Base-by-base conservation (phyloP, 1,139 yeast genomes). In the Zygoascus meyerae region DNA sequence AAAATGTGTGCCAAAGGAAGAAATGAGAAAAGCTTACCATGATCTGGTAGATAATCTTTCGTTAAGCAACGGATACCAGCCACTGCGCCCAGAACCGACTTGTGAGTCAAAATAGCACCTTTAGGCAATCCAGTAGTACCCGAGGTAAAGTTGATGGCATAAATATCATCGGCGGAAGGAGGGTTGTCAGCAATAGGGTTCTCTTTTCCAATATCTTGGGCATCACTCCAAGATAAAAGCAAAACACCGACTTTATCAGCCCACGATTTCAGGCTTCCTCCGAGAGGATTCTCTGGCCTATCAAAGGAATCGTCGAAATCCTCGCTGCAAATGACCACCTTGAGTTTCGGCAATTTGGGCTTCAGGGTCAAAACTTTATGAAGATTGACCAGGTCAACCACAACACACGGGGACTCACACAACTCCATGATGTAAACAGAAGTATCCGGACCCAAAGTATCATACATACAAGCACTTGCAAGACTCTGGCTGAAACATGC, bases 61-160 rank as follows among this genome's bases (percentile, higher is more conserved):
- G 26, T 21, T 7, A 21, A 21, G 60, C 55, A 28, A 56, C 43
- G 61, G 61, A 62, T 21, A 55, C 60, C 40, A 59, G 70, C 54
- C 46, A 74, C 57, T 8, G 78, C 79, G 10, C 84, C 71, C n/a
- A 75, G 70, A 1, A 79, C 74, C 54, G 69, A 71, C 36, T 64
- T 63, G 48, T 83, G 86, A 6, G 77, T 69, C 54, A 83, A 66
- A 31, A 77, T 75, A n/a, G 81, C 90, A 41, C 90, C 90, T 63
- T 83, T 83, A 14, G 90, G 90, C 48, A 71, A 63, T 14, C 89
- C 89, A 3, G 90, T 82, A 18, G 90, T 81, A 31, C 90, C 90
- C 6, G 89, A 81, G 11, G 95, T 85, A 65, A 83, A 85, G 38
- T 84, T 79, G 52, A 85, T 79, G 43, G 90, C 81, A 55, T 79